These are phyloP conservation scores for Phytophthora cajani DNA, from an alignment of 352 stramenopile genomes.

Conservation along the genomic window DNA sequence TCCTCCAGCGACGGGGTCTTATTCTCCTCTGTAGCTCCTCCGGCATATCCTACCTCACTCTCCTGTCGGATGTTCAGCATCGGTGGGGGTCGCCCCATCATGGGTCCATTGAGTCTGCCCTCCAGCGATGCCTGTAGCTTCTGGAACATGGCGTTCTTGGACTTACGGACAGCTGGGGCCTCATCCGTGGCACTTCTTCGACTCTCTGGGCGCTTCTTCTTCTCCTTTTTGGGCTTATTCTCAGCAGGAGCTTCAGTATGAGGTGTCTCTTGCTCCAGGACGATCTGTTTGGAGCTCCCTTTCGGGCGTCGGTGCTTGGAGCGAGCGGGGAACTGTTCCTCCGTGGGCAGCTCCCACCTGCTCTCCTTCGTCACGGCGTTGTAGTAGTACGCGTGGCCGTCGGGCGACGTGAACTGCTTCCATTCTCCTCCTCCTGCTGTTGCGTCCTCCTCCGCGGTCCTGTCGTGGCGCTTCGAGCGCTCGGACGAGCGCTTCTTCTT, in stretches of 20 bases:
- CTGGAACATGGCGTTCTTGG: slow-evolving; percentile 51
- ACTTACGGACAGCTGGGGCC: not conserved
- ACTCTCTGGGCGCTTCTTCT: slow-evolving; percentile 12
- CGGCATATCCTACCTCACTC: slow-evolving; percentile 1
- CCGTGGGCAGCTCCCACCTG: slow-evolving; percentile 60
- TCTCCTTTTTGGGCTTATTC: slow-evolving; percentile 7
- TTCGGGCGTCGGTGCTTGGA: slow-evolving; percentile 14
- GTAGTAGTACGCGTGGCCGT: slow-evolving; percentile 72
- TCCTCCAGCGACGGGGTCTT: slow-evolving; percentile 36
- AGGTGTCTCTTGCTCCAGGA: slow-evolving; percentile 7
- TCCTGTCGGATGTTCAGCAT: slow-evolving; percentile 41
- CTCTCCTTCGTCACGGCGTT: slow-evolving; percentile 70
- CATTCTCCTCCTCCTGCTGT: slow-evolving; percentile 33
- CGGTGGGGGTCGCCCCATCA: slow-evolving; percentile 34
- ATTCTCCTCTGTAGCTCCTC: not conserved
- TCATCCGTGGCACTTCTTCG: slow-evolving; percentile 5
- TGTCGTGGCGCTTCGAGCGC: slow-evolving; percentile 14
- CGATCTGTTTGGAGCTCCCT: slow-evolving; percentile 19
- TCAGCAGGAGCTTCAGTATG: not conserved
- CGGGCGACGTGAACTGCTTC: slow-evolving; percentile 63
- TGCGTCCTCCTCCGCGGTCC: not conserved
- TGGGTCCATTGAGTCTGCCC: slow-evolving; percentile 33
- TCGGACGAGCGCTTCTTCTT: slow-evolving; percentile 32
- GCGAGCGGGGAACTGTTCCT: slow-evolving; percentile 8
- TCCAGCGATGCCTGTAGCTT: slow-evolving; percentile 67